These are phyloP conservation scores for Boletus pseudopeckii DNA, from an alignment of 768 basidiomycete species.

Conservation along the genomic window DNA sequence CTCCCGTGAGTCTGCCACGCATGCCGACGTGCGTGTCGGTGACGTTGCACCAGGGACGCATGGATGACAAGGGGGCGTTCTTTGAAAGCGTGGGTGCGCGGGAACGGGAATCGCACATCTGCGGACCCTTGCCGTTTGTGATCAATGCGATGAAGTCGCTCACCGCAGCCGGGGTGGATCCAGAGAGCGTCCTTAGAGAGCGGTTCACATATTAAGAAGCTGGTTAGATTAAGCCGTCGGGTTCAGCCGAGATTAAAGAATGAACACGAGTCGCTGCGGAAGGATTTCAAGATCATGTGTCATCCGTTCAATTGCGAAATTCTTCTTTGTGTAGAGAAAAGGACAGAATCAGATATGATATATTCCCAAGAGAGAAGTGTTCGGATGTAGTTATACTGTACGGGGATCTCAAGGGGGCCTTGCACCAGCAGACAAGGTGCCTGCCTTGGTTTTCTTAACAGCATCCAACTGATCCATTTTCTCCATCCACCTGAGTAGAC, in stretches of 20 bases:
- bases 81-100: slow-evolving; percentile 18
- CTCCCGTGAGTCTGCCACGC: not conserved
- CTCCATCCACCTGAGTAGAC: slow-evolving; percentile 24
- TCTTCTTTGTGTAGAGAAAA: not conserved
- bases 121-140: slow-evolving; percentile 26
- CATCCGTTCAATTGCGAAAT: not conserved
- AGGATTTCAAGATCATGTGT: not conserved
- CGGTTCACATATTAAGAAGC: slow-evolving; percentile 25
- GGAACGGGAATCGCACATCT: slow-evolving; percentile 18
- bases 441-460: slow-evolving; percentile 22
- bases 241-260: not conserved
- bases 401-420: slow-evolving; percentile 17
- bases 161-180: slow-evolving; percentile 19
- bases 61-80: slow-evolving; percentile 17
- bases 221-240: not conserved
- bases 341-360: not conserved
- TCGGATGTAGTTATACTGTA: not conserved
- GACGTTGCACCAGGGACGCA: slow-evolving; percentile 14
- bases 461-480: slow-evolving; percentile 25
- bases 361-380: not conserved
- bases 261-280: not conserved
- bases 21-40: slow-evolving; percentile 11
- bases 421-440: slow-evolving; percentile 27
- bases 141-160: slow-evolving; percentile 23
- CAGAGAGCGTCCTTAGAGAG: slow-evolving; percentile 22